Evolutionary conservation across 2,329 filamentous ascomycete genomes (phyloP).

Genomic region (Cercospora brassicicola): DNA sequence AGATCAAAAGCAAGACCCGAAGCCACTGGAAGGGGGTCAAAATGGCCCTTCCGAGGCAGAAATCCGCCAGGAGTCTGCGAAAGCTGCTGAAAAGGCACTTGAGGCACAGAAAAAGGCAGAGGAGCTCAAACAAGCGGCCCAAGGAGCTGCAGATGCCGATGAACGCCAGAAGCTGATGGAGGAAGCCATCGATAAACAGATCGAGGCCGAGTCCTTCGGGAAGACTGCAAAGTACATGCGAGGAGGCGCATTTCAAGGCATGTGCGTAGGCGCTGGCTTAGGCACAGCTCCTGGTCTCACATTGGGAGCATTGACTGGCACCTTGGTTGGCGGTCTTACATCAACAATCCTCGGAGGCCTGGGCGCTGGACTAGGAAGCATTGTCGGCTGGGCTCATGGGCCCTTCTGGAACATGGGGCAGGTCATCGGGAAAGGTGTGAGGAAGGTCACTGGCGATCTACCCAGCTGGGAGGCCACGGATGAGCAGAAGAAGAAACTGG

Average conservation of each 20-base stretch:
- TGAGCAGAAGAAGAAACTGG: constrained; percentile 36
- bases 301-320: constrained; percentile 36
- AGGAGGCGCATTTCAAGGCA: constrained; percentile 36
- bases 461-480: constrained; percentile 35
- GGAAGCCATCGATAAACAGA: constrained; percentile 33
- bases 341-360: constrained; percentile 33
- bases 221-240: constrained; percentile 38
- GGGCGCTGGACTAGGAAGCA: constrained; percentile 31
- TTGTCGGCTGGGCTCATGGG: constrained; percentile 31
- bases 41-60: constrained; percentile 23
- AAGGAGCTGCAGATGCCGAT: constrained; percentile 35
- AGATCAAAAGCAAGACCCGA: not conserved
- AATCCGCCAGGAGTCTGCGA: constrained; percentile 31
- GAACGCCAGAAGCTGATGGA: constrained; percentile 39
- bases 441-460: constrained; percentile 33
- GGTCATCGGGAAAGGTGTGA: constrained; percentile 28
- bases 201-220: constrained; percentile 37
- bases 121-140: constrained; percentile 34
- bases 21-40: not conserved
- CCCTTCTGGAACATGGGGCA: constrained; percentile 36
- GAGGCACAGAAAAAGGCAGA: constrained; percentile 32
- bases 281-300: constrained; percentile 32
- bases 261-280: constrained; percentile 35
- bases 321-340: constrained; percentile 35
- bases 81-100: constrained; percentile 31